Evolutionary conservation across 129 eudicot species (phyloP), one percentile per base, ranked within the genome.

Genomic region (Artemisia tridentata): DNA sequence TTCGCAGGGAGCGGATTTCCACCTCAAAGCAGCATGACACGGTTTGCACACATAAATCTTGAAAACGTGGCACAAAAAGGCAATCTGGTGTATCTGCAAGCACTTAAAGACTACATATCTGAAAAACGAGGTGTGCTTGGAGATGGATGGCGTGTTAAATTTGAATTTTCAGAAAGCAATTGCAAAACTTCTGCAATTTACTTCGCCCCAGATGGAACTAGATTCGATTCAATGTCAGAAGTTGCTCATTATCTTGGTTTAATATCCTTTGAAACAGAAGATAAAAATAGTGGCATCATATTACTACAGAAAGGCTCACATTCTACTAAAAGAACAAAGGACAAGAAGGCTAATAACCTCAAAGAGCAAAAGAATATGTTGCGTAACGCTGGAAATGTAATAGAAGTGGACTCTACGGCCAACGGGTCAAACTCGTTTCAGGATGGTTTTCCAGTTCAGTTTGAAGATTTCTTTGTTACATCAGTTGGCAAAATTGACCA

Each of bases 391-490:
- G 38, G 59, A 48, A 66, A 63, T 62, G 68, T 74, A 48, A 53
- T 58, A 3, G 80, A 75, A 68, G 78, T 64, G 69, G 76, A 41
- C 60, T 65, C 71, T 25, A 67, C 60, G 69, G 75, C 62, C 51
- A 71, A 72, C 20, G 74, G 61, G 54, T 72, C 71, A 25, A 79
- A 54, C 45, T 68, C 76, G n/a, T 68, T 65, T 68, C 83, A 79
- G 73, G 86, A 81, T 62, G 84, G 75, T 52, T 82, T 81, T 76
- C 92, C 92, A 3, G 79, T 84, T 74, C 89, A 87, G 51, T 87
- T 81, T 74, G 89, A 87, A 87, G 92, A 84, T 54, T 82, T 87
- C 58, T 87, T 73, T 60, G 62, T 87, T 70, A 80, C 82, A 53
- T 84, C 87, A 20, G 65, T 77, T 49, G 92, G 92, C 13, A 79